Evolutionary conservation across 176 grass and related monocot genomes (phyloP).

Genomic region (Pharus latifolius): DNA sequence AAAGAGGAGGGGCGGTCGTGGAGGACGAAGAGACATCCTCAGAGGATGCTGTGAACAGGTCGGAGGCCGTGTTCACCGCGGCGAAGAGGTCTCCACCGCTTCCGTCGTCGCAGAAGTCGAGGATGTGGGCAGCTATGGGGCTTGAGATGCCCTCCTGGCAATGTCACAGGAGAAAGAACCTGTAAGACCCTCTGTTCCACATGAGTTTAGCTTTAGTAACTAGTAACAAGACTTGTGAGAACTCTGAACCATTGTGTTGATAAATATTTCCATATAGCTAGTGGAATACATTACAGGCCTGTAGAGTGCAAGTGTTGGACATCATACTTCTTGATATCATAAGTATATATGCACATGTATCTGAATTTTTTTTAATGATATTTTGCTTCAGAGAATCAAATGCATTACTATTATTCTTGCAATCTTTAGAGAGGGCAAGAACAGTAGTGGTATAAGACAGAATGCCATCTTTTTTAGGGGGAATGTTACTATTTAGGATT

Average conservation of each 20-base stretch:
- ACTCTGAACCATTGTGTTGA: too few relatives aligned
- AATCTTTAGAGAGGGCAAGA: neutral
- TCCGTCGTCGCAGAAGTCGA: conserved; percentile 66
- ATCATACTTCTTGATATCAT: neutral
- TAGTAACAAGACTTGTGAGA: neutral
- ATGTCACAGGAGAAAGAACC: conserved; percentile 2
- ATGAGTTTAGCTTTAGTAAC: neutral
- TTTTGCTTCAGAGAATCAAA: conserved; percentile 13
- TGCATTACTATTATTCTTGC: conserved; percentile 17
- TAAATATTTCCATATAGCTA: too few relatives aligned
- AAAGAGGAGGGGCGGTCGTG: conserved; percentile 8
- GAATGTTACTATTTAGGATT: conserved; percentile 28
- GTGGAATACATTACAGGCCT: conserved; percentile 4
- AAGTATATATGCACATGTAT: neutral
- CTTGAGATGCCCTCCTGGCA: conserved; percentile 84
- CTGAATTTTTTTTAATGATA: conserved; percentile 6
- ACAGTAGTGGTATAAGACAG: conserved; percentile 20
- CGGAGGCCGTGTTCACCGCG: conserved; percentile 2
- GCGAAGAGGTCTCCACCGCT: conserved; percentile 42
- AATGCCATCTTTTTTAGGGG: conserved; percentile 11
- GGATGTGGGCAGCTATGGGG: conserved; percentile 51
- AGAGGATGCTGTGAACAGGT: conserved; percentile 16
- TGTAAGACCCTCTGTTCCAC: neutral
- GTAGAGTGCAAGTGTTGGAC: neutral
- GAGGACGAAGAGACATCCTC: conserved; percentile 45